phyloP scores from a whole-genome alignment of 345 rosid species.

The Bruguiera parviflora region DNA sequence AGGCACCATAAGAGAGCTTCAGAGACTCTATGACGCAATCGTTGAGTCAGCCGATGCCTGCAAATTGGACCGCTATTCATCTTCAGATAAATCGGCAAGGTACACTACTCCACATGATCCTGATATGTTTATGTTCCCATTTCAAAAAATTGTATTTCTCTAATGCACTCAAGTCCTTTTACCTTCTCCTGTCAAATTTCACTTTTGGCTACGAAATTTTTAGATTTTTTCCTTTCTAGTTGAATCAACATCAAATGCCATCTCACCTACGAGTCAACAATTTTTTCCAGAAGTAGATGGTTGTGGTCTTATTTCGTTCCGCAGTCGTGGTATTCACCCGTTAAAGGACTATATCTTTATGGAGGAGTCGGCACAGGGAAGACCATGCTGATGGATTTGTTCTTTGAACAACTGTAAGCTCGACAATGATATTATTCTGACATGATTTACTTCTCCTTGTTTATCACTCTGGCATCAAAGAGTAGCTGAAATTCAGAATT shows the following conservation, averaged over 20 bases:
- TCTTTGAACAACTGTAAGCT: slow-evolving; percentile 79
- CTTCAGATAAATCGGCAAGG: slow-evolving; percentile 80
- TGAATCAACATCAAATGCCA: slow-evolving; percentile 1
- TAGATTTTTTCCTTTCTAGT: neutral
- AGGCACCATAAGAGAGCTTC: slow-evolving; percentile 79
- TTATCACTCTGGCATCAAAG: neutral
- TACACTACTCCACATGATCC: slow-evolving; percentile 18
- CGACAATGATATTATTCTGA: neutral
- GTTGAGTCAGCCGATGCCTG: slow-evolving; percentile 78
- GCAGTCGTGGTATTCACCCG: slow-evolving; percentile 68
- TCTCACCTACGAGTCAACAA: slow-evolving; percentile 1
- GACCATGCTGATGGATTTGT: slow-evolving; percentile 98
- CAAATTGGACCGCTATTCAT: slow-evolving; percentile 80
- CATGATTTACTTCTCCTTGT: neutral
- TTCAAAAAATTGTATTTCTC: neutral
- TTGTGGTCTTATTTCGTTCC: slow-evolving; percentile 88
- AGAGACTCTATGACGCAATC: slow-evolving; percentile 83
- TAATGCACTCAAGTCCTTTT: too few relatives aligned
- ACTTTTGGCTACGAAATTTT: neutral
- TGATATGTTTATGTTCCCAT: slow-evolving; percentile 4
- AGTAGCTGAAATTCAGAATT: slow-evolving; percentile 1
- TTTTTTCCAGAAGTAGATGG: slow-evolving; percentile 78
- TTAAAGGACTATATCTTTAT: slow-evolving; percentile 84
- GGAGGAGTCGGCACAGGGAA: slow-evolving; percentile 99
- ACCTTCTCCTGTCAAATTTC: neutral